Conservation (phyloP, 305 asterid species). For the Fraxinus latifolia region DNA sequence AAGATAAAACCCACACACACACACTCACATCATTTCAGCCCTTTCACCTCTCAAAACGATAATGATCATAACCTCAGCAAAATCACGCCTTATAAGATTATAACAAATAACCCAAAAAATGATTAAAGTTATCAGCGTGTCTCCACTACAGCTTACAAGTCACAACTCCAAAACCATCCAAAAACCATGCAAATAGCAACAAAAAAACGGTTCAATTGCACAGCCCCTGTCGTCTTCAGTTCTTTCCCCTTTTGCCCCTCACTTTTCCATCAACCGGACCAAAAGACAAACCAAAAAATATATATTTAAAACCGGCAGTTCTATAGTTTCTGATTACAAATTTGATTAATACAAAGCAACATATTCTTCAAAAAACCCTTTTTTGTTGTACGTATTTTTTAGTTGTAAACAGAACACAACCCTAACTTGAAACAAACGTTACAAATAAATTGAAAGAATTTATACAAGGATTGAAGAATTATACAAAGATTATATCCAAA, state of each 20-base stretch:
- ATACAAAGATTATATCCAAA: slow-evolving; percentile 34
- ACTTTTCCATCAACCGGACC: background rate
- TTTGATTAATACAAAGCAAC: slow-evolving; percentile 1
- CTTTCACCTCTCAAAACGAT: background rate
- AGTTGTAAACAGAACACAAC: background rate
- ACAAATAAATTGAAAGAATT: slow-evolving; percentile 14
- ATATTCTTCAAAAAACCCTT: background rate
- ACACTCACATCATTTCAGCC: background rate
- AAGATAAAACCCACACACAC: background rate
- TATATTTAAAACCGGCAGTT: background rate
- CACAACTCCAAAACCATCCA: background rate
- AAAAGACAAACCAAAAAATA: background rate
- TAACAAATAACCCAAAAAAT: background rate
- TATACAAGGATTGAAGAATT: slow-evolving; percentile 25
- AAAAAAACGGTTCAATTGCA: background rate
- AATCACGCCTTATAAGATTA: background rate
- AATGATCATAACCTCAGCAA: background rate
- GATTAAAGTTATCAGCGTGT: background rate
- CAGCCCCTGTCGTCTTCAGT: background rate
- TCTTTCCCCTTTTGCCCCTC: background rate
- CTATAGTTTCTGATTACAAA: background rate
- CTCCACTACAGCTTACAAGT: background rate
- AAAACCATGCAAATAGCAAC: background rate
- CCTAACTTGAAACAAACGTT: slow-evolving; percentile 1
- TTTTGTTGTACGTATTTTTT: slow-evolving; percentile 1